Percentiles rank a stretch among this genome's conserved stretches.
These are phyloP conservation scores for Stentor coeruleus DNA, from an alignment of 73 alveolate species.

Conservation along the genomic window DNA sequence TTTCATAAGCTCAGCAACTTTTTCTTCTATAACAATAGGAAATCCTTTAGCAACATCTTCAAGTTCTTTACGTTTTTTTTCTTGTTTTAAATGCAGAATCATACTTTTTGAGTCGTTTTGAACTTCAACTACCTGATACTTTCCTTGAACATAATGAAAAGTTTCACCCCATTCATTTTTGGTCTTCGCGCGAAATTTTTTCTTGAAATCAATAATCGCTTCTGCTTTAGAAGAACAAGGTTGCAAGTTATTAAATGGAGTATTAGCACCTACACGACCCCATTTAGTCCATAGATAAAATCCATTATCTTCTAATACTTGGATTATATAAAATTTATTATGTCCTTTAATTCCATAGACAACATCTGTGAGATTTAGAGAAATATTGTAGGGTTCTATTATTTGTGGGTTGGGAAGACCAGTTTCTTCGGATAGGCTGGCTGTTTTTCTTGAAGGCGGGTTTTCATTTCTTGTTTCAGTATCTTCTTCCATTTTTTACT, in stretches of 20 bases:
- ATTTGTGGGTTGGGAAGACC: constrained; percentile 26
- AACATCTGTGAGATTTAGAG: constrained; percentile 50
- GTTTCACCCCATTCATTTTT: constrained; percentile 87
- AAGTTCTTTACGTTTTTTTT: constrained; percentile 34
- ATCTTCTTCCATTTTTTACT: background rate
- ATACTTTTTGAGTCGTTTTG: constrained; percentile 39
- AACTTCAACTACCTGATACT: constrained; percentile 47
- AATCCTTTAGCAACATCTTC: constrained; percentile 28
- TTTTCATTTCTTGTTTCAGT: too few relatives aligned
- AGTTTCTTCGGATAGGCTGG: background rate
- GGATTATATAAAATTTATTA: constrained; percentile 55
- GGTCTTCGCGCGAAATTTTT: constrained; percentile 76
- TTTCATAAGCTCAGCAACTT: constrained; percentile 42
- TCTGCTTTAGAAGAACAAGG: constrained; percentile 46
- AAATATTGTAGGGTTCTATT: constrained; percentile 39
- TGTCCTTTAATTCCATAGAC: constrained; percentile 56
- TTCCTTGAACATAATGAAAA: constrained; percentile 49
- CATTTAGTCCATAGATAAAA: constrained; percentile 59
- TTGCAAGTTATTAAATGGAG: constrained; percentile 38
- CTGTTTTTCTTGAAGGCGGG: too few relatives aligned
- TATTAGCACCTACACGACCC: constrained; percentile 94
- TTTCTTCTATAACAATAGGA: constrained; percentile 20
- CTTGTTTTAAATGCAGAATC: constrained; percentile 36
- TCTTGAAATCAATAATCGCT: constrained; percentile 80
- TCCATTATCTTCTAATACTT: constrained; percentile 50